These are phyloP conservation scores for Leishmania tropica DNA, from an alignment of 208 protist species.

Conservation along the genomic window DNA sequence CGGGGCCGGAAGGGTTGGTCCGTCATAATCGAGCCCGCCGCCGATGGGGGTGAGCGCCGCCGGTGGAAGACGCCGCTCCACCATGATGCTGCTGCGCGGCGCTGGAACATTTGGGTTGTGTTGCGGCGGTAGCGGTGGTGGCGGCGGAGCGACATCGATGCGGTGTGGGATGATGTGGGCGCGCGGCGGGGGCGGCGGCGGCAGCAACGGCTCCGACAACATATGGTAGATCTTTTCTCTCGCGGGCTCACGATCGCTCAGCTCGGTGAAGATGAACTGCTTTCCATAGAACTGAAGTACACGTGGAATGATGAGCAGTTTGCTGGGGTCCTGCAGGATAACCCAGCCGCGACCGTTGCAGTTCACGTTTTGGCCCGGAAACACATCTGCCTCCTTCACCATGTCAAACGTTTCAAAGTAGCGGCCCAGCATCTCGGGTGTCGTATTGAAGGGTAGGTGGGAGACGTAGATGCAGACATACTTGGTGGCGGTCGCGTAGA, in stretches of 20 bases:
- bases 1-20: conserved; percentile 18
- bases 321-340: conserved; percentile 58
- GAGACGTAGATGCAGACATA: conserved; percentile 74
- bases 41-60: conserved; percentile 29
- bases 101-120: conserved; percentile 30
- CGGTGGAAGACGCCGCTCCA: conserved; percentile 15
- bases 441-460: conserved; percentile 67
- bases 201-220: conserved; percentile 8
- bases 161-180: conserved; percentile 21
- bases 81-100: conserved; percentile 29
- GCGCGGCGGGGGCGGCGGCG: conserved; percentile 30
- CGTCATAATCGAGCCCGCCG: conserved; percentile 23
- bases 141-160: conserved; percentile 20
- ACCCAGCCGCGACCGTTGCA: conserved; percentile 84
- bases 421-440: conserved; percentile 69
- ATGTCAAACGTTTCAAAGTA: conserved; percentile 80
- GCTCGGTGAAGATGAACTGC: conserved; percentile 62
- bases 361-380: conserved; percentile 31
- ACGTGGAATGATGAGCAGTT: conserved; percentile 54
- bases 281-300: conserved; percentile 71
- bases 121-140: conserved; percentile 11
- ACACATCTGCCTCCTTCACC: conserved; percentile 73
- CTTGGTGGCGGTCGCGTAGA: conserved; percentile 32
- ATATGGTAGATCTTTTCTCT: conserved; percentile 34
- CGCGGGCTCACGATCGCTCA: conserved; percentile 60